Conservation (phyloP, 2,329 filamentous ascomycete genomes). For the Claviceps sp. region DNA sequence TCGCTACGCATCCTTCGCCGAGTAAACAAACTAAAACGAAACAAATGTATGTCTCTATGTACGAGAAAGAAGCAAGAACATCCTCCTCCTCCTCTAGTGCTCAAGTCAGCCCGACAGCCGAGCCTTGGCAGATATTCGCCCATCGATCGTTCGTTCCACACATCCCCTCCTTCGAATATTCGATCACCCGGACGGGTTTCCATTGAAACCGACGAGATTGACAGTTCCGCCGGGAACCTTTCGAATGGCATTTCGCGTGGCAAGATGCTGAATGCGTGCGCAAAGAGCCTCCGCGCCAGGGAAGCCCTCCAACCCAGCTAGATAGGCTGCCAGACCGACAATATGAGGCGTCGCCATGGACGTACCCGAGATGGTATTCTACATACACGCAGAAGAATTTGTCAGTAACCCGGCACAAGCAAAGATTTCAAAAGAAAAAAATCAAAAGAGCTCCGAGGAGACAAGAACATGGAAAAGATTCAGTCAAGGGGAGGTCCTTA, state of each 20-base stretch:
- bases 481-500: background rate
- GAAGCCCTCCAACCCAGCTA: conserved; percentile 26
- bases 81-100: too few relatives aligned
- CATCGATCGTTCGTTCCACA: too few relatives aligned
- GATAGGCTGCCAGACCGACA: conserved; percentile 28
- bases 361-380: conserved; percentile 28
- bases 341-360: conserved; percentile 31
- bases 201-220: conserved; percentile 14
- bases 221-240: conserved; percentile 10
- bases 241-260: conserved; percentile 12
- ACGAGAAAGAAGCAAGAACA: too few relatives aligned
- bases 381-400: conserved; percentile 2
- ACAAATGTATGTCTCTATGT: too few relatives aligned
- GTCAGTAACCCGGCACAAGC: too few relatives aligned
- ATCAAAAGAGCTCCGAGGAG: background rate
- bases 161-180: background rate
- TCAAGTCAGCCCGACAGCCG: too few relatives aligned
- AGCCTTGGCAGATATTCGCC: too few relatives aligned
- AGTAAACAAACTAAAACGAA: too few relatives aligned
- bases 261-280: background rate
- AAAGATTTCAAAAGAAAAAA: too few relatives aligned
- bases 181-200: conserved; percentile 4
- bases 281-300: conserved; percentile 11
- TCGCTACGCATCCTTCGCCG: too few relatives aligned
- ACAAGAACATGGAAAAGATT: background rate